Base-by-base conservation (phyloP, 495 filamentous ascomycete genomes). In the Chaetomium fimeti region DNA sequence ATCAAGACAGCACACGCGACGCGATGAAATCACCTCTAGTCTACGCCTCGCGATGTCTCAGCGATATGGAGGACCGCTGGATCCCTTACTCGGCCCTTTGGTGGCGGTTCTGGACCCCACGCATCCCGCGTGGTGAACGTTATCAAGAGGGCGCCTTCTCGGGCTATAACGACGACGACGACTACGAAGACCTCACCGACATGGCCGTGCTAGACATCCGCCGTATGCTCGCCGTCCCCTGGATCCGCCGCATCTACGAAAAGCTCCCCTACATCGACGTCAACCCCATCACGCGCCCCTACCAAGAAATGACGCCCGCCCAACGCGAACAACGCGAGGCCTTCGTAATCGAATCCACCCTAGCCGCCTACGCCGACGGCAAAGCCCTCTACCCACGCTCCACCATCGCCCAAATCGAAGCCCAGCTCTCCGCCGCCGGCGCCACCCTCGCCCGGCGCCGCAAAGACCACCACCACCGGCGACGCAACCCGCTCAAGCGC, bases 181-280 rank as follows among this genome's bases (percentile, higher is more conserved):
- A 62, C 59, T 42, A 48, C 51, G 16, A 36, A 3, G 20, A 36
- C 53, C 29, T 49, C 11, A 2, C 36, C 53, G 15, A 27, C 12
- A 20, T 60, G 24, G 18, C 62, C 38, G 38, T 54, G 24, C 40
- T 47, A 28, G 58, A 61, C 57, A 64, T 57, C 66, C 61, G 61
- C n/a, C 61, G 61, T 38, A 47, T 62, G 25, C 61, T 62, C 36
- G 51, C 61, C n/a, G 36, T 36, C 18, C 51, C 51, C 28, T 11
- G 55, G 16, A 32, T 63, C 28, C 66, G 66, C n/a, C 24, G 51
- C 29, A 48, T 68, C 22, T 68, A 68, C 62, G 61, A 64, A 27
- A 60, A 43, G 12, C 43, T 64, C n/a, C 66, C 66, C 16, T 68
- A 68, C 52, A 59, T 68, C 54, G 57, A 64, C 57, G 66, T 68